A percentile compares a stretch with the other conserved stretches of the same genome.
Evolutionary conservation across 2,329 filamentous ascomycete genomes (phyloP).

Genomic region (Beauveria bassiana): DNA sequence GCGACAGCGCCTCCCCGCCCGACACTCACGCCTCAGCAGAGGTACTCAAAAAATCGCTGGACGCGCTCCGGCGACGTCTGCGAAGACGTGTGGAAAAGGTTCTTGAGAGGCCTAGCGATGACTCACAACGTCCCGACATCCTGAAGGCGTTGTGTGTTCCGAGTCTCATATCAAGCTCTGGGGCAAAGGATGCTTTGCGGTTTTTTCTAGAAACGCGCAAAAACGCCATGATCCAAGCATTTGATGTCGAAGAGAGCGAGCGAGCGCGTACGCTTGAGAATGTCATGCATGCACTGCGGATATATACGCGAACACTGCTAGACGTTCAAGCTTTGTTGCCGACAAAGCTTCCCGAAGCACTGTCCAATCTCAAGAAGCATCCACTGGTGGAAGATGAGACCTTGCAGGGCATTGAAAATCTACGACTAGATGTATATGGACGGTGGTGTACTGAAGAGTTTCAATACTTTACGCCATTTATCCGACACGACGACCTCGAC

Average conservation of each 20-base stretch:
- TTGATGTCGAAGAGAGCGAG: slow-evolving; percentile 43
- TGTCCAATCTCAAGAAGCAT: slow-evolving; percentile 60
- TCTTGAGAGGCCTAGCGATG: slow-evolving; percentile 53
- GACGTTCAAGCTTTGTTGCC: slow-evolving; percentile 73
- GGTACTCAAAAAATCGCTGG: slow-evolving; percentile 55
- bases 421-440: slow-evolving; percentile 70
- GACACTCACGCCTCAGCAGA: slow-evolving; percentile 40
- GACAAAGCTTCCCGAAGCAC: slow-evolving; percentile 58
- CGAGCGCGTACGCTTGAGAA: slow-evolving; percentile 33
- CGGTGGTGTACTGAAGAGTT: slow-evolving; percentile 79
- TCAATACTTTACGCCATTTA: slow-evolving; percentile 77
- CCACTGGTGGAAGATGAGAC: slow-evolving; percentile 65
- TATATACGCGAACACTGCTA: slow-evolving; percentile 71
- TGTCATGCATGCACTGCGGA: slow-evolving; percentile 56
- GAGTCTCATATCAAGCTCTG: slow-evolving; percentile 72
- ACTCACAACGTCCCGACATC: slow-evolving; percentile 42
- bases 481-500: slow-evolving; percentile 70
- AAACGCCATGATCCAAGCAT: slow-evolving; percentile 56
- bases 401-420: slow-evolving; percentile 56
- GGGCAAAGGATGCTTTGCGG: slow-evolving; percentile 67
- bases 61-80: slow-evolving; percentile 54
- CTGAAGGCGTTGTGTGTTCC: slow-evolving; percentile 74
- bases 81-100: slow-evolving; percentile 62
- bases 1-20: slow-evolving; percentile 34
- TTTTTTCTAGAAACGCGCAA: slow-evolving; percentile 71